Evolutionary conservation across 2,329 filamentous ascomycete genomes (phyloP).

Genomic region (Xylariales sp.): DNA sequence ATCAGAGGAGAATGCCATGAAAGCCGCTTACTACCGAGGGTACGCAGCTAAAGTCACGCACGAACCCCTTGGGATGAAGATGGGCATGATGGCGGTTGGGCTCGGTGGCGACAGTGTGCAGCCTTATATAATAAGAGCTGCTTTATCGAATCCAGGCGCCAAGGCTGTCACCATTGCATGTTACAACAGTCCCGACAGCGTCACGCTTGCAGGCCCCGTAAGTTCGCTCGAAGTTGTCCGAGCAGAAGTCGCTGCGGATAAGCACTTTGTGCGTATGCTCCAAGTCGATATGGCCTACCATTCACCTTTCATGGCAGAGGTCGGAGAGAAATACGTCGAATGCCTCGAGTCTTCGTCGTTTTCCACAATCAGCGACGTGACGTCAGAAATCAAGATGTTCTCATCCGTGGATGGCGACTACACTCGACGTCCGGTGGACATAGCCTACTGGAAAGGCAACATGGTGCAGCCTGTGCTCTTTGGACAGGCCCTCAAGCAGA

Average conservation of each 20-base stretch:
- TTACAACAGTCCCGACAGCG: constrained; percentile 45
- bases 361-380: no score
- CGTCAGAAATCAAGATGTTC: constrained; percentile 18
- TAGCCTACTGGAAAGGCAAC: constrained; percentile 46
- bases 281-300: constrained; percentile 43
- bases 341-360: no score
- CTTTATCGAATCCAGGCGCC: constrained; percentile 7
- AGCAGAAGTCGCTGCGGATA: constrained; percentile 1
- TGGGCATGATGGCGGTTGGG: constrained; percentile 39
- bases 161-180: constrained; percentile 38
- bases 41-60: neutral
- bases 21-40: constrained; percentile 36
- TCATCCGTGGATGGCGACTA: constrained; percentile 26
- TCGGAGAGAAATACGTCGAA: constrained; percentile 27
- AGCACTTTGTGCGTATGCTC: constrained; percentile 41
- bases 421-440: neutral
- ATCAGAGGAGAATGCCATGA: constrained; percentile 26
- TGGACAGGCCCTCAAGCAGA: constrained; percentile 29
- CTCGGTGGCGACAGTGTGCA: constrained; percentile 21
- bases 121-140: neutral
- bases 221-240: constrained; percentile 14
- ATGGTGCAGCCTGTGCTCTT: constrained; percentile 47
- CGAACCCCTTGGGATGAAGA: neutral
- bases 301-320: constrained; percentile 30
- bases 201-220: constrained; percentile 43